Evolutionary conservation across 2,329 filamentous ascomycete genomes (phyloP), one percentile per base, ranked within the genome.

Genomic region (Colletotrichum tofieldiae): DNA sequence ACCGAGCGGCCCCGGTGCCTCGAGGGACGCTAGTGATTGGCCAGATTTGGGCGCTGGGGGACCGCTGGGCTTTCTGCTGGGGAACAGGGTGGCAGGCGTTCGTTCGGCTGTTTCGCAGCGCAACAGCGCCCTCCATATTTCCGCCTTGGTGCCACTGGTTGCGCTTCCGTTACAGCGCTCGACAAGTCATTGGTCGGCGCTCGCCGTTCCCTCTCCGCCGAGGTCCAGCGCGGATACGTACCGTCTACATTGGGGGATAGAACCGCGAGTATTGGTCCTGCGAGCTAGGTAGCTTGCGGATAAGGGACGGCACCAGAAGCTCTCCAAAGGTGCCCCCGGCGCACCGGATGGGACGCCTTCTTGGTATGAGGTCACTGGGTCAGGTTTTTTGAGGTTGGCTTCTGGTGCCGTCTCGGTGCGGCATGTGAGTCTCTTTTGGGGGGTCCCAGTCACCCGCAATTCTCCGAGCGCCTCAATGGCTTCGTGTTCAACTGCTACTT

Each of bases 161-260:
- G 60, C 45, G 23, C 65, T 72, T 74, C 73, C 73, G 71, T 73
- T 74, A 65, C 73, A 74, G 73, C 73, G 73, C 62, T 61, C 47
- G 12, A 26, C 11, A 45, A 60, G 29, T 51, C 29, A 74, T 74
- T 74, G 73, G 71, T 52, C 52, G 47, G 51, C 18, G 32, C 49
- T 59, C 58, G 43, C 63, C 71, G 55, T 37, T 66, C 55, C 55
- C 59, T 56, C 73, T 71, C 62, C 73, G 71, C 73, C 71, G 71
- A 74, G 71, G 72, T 73, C 58, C 65, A 69, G 62, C 39, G 61
- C 43, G 41, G 49, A 37, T 65, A 66, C 55, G 64, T 61, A 71
- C 49, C 18, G 26, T 55, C 61, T 64, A 45, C 56, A 39, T 67
- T 47, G 47, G 41, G 39, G 47, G 47, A 29, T 43, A 43, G 54